Evolutionary conservation across 192 early-diverging fungal species (phyloP).

Genomic region (Mortierella antarctica): DNA sequence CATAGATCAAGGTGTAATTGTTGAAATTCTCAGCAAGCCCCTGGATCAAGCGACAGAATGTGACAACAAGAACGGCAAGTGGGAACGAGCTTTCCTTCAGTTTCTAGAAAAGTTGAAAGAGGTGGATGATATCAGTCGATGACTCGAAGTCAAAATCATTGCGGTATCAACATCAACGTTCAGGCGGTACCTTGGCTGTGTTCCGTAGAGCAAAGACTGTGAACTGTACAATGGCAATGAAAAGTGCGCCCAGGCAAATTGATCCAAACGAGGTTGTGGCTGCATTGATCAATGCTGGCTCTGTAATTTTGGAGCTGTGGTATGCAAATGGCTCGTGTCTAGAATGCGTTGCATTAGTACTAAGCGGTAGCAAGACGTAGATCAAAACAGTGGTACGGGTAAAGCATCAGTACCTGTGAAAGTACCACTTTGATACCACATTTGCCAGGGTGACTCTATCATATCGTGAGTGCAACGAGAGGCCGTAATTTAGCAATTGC

Average conservation of each 20-base stretch:
- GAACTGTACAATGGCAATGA: conserved; percentile 68
- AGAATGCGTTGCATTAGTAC: background rate
- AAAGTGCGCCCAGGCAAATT: conserved; percentile 70
- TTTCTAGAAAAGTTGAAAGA: conserved; percentile 18
- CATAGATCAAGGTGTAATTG: conserved; percentile 76
- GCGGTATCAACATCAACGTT: no score
- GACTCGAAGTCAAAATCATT: no score
- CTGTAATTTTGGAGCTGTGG: conserved; percentile 53
- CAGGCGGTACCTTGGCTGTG: conserved; percentile 60
- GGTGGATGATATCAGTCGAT: background rate
- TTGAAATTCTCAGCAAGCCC: conserved; percentile 63
- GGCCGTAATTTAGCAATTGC: background rate
- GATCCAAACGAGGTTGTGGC: conserved; percentile 73
- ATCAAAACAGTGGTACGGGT: conserved; percentile 5
- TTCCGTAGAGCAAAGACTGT: conserved; percentile 55
- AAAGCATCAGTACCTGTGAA: conserved; percentile 62
- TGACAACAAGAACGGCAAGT: conserved; percentile 54
- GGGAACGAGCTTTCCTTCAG: conserved; percentile 46
- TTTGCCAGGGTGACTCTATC: conserved; percentile 69
- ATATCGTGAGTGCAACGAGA: background rate
- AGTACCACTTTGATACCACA: conserved; percentile 86
- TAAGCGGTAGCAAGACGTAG: background rate
- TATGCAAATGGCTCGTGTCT: conserved; percentile 52
- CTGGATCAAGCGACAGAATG: conserved; percentile 51
- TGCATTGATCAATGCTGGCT: conserved; percentile 60